Evolutionary conservation across 371 early-diverging fungal genomes (phyloP), one percentile per base, ranked within the genome.

Genomic region (Syncephalastrum contaminatum): DNA sequence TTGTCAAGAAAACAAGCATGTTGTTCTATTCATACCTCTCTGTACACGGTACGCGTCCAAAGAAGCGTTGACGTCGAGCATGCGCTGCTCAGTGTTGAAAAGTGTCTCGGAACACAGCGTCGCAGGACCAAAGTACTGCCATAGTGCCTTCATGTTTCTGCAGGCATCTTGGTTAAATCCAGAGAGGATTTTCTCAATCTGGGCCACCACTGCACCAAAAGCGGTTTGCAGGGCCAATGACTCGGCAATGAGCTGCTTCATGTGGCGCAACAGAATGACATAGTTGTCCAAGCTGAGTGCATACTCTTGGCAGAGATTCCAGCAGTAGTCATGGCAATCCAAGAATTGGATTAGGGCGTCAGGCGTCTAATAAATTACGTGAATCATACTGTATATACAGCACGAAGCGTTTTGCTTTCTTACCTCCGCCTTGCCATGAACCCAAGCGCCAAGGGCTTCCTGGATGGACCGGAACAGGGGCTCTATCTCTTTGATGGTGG

Each of bases 71-170:
- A 77, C 65, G 16, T 61, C 48, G 24, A 59, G 57, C 21, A 85
- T 56, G 42, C 77, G 77, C 8, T 60, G 54, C 55, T 87, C 81
- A 6, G 85, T 51, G 15, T 67, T 53, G 57, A 73, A 75, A 41
- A 85, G 48, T 6, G 74, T 66, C 36, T 76, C 64, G 16, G 82
- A 73, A 14, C 81, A 74, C 43, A 86, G 48, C 4, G 84, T 81
- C 4, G 82, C 72, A 24, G 86, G 86, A 25, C 82, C 73, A 58
- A 84, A 83, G 22, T 78, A 70, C 54, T 78, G 76, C 87, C 87
- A 87, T 4, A 87, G 65, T 3, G 69, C 65, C 57, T 79, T 83
- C 87, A 86, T 85, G n/a, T 81, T 72, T 7, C 68, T 70, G 18
- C 82, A 82, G 0, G 86, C 72, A 14, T 69, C 66, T 19, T 74